phyloP scores from a whole-genome alignment of 2,329 filamentous ascomycete species.

The Penicillium sp. region DNA sequence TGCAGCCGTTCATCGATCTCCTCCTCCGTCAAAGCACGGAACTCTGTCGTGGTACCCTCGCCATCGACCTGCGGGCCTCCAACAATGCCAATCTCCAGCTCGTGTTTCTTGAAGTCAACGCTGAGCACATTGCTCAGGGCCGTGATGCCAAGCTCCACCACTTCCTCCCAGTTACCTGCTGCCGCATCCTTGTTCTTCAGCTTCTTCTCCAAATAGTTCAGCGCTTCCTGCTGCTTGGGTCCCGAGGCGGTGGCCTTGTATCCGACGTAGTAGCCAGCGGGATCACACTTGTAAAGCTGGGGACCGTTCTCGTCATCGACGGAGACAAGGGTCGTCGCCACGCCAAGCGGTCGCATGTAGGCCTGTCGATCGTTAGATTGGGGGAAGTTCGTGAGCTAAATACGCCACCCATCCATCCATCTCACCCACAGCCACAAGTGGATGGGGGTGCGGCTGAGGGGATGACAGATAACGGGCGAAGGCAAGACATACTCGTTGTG shows the following conservation, averaged over 20 bases:
- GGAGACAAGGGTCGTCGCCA: slow-evolving; percentile 93
- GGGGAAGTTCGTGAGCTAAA: not conserved
- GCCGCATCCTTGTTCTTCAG: slow-evolving; percentile 98
- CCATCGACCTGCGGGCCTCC: slow-evolving; percentile 84
- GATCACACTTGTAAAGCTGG: slow-evolving; percentile 97
- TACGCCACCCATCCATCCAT: not conserved
- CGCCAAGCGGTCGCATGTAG: slow-evolving; percentile 97
- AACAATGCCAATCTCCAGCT: slow-evolving; percentile 97
- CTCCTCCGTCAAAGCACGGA: slow-evolving; percentile 90
- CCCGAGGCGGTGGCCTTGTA: slow-evolving; percentile 98
- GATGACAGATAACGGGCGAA: slow-evolving; percentile 1
- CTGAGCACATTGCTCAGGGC: slow-evolving; percentile 94
- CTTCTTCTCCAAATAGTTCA: slow-evolving; percentile 99
- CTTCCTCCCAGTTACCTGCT: slow-evolving; percentile 92
- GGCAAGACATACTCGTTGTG: slow-evolving; percentile 72
- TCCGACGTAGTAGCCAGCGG: slow-evolving; percentile 95
- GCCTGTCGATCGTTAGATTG: slow-evolving; percentile 57
- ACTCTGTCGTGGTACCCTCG: slow-evolving; percentile 76
- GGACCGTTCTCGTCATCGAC: slow-evolving; percentile 90
- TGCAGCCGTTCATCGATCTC: slow-evolving; percentile 98
- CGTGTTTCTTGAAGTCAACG: slow-evolving; percentile 99
- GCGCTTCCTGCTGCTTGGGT: slow-evolving; percentile 96
- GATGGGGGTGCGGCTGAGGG: not conserved
- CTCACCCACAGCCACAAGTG: not conserved
- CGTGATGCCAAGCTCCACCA: slow-evolving; percentile 94